Evolutionary conservation across 2,329 filamentous ascomycete species (phyloP).

Genomic region (Rhinocladiella similis): DNA sequence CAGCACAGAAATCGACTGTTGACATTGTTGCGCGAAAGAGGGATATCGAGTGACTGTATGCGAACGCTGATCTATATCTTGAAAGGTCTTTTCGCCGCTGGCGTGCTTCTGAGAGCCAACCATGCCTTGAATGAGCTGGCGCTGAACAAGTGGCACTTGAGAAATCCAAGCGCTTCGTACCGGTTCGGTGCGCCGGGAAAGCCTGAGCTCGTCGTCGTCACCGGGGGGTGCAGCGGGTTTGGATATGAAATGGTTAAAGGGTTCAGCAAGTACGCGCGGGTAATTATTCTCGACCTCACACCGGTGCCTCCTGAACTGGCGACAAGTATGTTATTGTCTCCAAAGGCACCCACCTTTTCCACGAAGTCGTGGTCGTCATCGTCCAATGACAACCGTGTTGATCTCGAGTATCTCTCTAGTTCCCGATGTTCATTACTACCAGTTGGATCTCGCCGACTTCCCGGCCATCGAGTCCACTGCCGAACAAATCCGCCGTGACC

Average conservation of each 20-base stretch:
- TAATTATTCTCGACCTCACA: slow-evolving; percentile 71
- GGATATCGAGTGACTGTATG: slow-evolving; percentile 11
- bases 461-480: slow-evolving; percentile 47
- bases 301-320: slow-evolving; percentile 24
- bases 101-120: slow-evolving; percentile 52
- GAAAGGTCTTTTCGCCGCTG: slow-evolving; percentile 55
- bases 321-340: slow-evolving; percentile 9
- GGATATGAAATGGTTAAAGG: slow-evolving; percentile 65
- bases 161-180: slow-evolving; percentile 29
- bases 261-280: slow-evolving; percentile 67
- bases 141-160: slow-evolving; percentile 43
- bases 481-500: slow-evolving; percentile 50
- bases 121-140: slow-evolving; percentile 54
- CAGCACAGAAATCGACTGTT: slow-evolving; percentile 18
- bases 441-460: slow-evolving; percentile 68
- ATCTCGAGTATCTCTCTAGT: slow-evolving; percentile 10
- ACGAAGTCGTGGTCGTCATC: too few relatives aligned
- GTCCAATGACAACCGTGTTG: too few relatives aligned
- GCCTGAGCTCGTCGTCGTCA: slow-evolving; percentile 36
- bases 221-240: slow-evolving; percentile 73
- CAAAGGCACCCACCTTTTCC: too few relatives aligned
- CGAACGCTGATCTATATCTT: slow-evolving; percentile 17
- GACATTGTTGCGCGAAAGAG: slow-evolving; percentile 9
- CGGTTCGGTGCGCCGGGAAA: slow-evolving; percentile 32
- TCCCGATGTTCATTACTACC: slow-evolving; percentile 61